Base-by-base conservation (phyloP, 192 early-diverging fungal genomes). In the Allomyces javanicus region DNA sequence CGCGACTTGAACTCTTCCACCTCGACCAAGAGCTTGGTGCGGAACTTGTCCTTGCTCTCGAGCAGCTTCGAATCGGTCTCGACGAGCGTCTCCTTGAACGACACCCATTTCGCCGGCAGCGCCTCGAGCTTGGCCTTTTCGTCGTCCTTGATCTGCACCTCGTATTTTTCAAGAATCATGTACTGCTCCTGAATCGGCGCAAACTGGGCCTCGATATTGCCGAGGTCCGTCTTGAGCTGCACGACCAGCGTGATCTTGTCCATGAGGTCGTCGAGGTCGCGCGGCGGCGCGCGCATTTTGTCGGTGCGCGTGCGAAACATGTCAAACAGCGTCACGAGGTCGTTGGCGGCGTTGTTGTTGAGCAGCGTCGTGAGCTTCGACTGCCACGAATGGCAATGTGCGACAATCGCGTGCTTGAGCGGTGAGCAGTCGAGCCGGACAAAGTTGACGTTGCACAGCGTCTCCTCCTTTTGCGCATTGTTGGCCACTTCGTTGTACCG, bases 21-120 rank as follows among this genome's bases (percentile, higher is more conserved):
- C 89, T 96, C 93, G 64, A 88, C 86, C 77, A 83, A 90, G 19
- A 90, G 92, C 85, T 97, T 85, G 66, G 92, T 87, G 72, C 93
- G 94, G 22, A 88, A 89, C 33, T 84, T 81, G 61, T 77, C 74
- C 26, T 94, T 72, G 24, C 94, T 80, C n/a, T 76, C 76, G 69
- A 97, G 92, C 63, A 99, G 81, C 66, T 82, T 83, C 72, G 86
- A 85, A 62, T 92, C 86, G 17, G 93, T 77, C 74, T 93, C 95
- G 68, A 94, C 86, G 63, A 92, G 92, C 72, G 92, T 89, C 73
- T 96, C 93, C 25, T 96, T 96, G 12, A 87, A 81, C 69, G 83
- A 81, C 6, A 97, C 84, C 72, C 85, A 87, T 63, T 88, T 88
- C 64, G 87, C 85, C 25, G 91, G 75, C 61, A 89, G 80, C 19